Conservation (phyloP, 2,329 filamentous ascomycete genomes). For the Diplodia seriata region DNA sequence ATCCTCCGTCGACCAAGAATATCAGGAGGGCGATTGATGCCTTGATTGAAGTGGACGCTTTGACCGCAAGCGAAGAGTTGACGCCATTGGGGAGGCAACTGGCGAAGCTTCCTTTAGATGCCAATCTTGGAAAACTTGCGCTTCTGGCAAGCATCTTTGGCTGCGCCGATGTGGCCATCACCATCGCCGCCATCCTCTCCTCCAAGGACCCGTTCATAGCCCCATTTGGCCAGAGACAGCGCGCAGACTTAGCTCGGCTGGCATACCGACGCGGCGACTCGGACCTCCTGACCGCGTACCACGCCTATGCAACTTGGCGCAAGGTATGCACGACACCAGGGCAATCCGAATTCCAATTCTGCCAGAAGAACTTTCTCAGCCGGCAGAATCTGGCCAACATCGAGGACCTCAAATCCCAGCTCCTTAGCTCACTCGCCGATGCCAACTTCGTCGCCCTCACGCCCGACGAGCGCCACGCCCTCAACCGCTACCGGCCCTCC, state of each 20-base stretch:
- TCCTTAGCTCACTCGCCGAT: conserved; percentile 83
- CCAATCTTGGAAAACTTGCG: conserved; percentile 93
- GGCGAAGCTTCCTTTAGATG: conserved; percentile 87
- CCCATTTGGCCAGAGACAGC: conserved; percentile 80
- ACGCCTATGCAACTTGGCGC: conserved; percentile 91
- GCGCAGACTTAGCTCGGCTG: conserved; percentile 79
- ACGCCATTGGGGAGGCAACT: conserved; percentile 87
- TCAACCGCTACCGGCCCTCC: conserved; percentile 73
- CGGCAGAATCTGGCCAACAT: conserved; percentile 89
- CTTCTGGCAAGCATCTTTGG: conserved; percentile 85
- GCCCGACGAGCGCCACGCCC: conserved; percentile 70
- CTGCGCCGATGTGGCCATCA: conserved; percentile 89
- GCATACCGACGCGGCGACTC: conserved; percentile 86
- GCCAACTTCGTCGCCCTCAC: conserved; percentile 81
- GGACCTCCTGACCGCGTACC: conserved; percentile 90
- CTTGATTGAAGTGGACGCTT: conserved; percentile 87
- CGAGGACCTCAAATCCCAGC: conserved; percentile 92
- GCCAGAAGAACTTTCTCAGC: conserved; percentile 91
- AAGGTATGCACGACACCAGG: conserved; percentile 74
- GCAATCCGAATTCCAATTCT: conserved; percentile 84
- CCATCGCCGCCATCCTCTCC: conserved; percentile 89
- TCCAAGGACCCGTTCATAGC: conserved; percentile 94
- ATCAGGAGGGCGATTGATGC: conserved; percentile 92
- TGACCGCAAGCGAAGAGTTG: conserved; percentile 81
- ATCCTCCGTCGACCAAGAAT: conserved; percentile 89